Conservation (phyloP, 208 protist genomes). For the Crithidia sp. region DNA sequence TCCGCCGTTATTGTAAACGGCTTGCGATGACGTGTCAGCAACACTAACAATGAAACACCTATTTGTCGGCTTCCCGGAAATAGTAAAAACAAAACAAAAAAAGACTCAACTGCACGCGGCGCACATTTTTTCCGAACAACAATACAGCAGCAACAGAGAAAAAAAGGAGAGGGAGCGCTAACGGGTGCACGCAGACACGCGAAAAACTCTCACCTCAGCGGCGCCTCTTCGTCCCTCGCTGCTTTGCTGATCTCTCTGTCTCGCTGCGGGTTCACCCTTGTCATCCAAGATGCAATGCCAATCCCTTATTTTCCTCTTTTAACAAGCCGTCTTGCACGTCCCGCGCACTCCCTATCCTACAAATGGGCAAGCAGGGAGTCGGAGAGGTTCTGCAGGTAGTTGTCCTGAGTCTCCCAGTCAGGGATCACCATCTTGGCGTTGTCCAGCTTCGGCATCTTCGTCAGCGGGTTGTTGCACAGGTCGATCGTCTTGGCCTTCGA, state of each 20-base stretch:
- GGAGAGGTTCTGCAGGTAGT: constrained; percentile 62
- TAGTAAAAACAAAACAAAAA: not conserved
- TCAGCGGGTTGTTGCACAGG: constrained; percentile 97
- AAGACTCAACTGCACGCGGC: not conserved
- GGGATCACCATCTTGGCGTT: constrained; percentile 92
- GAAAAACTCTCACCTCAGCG: no score
- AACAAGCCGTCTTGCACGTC: no score
- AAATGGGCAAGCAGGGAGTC: constrained; percentile 16
- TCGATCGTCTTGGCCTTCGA: constrained; percentile 97
- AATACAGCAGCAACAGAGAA: not conserved
- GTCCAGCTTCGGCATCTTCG: constrained; percentile 95
- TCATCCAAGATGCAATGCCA: no score
- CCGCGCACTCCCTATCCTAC: not conserved
- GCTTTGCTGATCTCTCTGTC: no score
- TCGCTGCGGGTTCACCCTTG: no score
- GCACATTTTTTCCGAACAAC: not conserved
- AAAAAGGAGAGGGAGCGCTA: not conserved
- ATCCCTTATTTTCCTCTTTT: not conserved
- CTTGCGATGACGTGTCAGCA: no score
- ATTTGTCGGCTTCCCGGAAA: not conserved
- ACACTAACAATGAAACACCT: no score
- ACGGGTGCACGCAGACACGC: not conserved
- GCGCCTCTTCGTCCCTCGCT: no score
- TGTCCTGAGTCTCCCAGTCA: constrained; percentile 90
- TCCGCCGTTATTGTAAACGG: no score